Base-by-base conservation (phyloP, 257 asterid species). In the Forsythia viridissima region DNA sequence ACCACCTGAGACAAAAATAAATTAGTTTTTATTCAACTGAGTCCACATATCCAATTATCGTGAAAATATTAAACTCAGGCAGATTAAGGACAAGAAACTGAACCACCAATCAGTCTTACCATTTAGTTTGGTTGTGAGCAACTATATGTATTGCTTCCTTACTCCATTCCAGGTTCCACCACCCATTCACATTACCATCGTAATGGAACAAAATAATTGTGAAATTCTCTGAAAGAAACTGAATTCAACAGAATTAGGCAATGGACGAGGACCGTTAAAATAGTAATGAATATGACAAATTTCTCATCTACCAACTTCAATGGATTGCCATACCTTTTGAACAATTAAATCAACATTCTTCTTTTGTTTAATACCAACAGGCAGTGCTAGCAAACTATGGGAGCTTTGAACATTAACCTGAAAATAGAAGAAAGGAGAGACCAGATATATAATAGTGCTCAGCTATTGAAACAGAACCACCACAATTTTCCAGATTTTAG, bases 191-290 rank as follows among this genome's bases (percentile, higher is more conserved):
- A 68, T 91, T 90, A 48, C 97, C 98, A 82, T 96, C 99, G 73
- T 96, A 96, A 77, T 96, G 99, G 90, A 96, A 96, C 76, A 96
- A 86, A 66, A 91, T 84, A 74, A 93, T 83, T 9, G 98, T 91
- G 82, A 96, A 96, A 79, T 92, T 93, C 86, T 87, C 99, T 80
- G 92, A 61, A 92, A 86, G 97, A 93, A 96, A 96, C 99, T 96
- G 98, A 79, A 86, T 65, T 68, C 76, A 83, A 73, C 51, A 69
- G 81, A 65, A 82, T 84, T 24, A 83, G 79, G 69, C 41, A 24
- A 63, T 30, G 81, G 52, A 72, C 24, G 75, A 74, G 65, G 76
- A 42, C 68, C 24, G 72, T 76, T 39, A 41, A 73, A 55, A 73
- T 39, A 75, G 73, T 40, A 83, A 73, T 48, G 40, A 71, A 42